These are phyloP conservation scores for Psilocybe tampanensis DNA, from an alignment of 768 basidiomycete species.

Conservation along the genomic window DNA sequence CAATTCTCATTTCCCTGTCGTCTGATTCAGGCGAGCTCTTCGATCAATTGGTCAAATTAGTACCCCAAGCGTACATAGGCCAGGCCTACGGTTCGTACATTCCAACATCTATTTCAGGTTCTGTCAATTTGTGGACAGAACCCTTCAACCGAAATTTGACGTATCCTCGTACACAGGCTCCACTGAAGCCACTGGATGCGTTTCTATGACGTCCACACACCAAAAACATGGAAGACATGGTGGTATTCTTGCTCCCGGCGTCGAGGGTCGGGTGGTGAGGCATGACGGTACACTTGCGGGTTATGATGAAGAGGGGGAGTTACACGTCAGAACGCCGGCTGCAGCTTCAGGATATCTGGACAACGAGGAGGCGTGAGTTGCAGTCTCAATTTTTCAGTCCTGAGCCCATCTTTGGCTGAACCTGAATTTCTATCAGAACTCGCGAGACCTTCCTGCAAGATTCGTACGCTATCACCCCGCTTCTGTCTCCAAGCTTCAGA, in stretches of 20 bases:
- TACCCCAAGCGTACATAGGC: constrained; percentile 5
- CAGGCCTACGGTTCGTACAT: constrained; percentile 6
- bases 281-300: constrained; percentile 5
- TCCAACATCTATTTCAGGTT: not conserved
- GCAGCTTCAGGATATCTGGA: constrained; percentile 5
- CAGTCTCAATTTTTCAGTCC: not conserved
- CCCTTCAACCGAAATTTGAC: not conserved
- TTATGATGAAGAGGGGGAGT: constrained; percentile 10
- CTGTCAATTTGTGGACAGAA: too few species aligned
- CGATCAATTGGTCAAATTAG: constrained; percentile 5
- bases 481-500: not conserved
- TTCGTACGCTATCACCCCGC: not conserved
- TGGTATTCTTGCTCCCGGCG: constrained; percentile 7
- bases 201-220: constrained; percentile 1
- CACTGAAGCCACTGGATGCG: constrained; percentile 2
- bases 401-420: not conserved
- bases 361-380: constrained; percentile 8
- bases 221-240: constrained; percentile 9
- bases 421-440: not conserved
- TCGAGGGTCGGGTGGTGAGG: constrained; percentile 1
- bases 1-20: not conserved
- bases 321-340: constrained; percentile 8
- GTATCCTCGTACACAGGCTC: not conserved
- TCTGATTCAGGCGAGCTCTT: constrained; percentile 7
- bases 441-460: constrained; percentile 6